These are phyloP conservation scores for Kodamaea plutei DNA, from an alignment of 1,139 yeast species.

Conservation along the genomic window DNA sequence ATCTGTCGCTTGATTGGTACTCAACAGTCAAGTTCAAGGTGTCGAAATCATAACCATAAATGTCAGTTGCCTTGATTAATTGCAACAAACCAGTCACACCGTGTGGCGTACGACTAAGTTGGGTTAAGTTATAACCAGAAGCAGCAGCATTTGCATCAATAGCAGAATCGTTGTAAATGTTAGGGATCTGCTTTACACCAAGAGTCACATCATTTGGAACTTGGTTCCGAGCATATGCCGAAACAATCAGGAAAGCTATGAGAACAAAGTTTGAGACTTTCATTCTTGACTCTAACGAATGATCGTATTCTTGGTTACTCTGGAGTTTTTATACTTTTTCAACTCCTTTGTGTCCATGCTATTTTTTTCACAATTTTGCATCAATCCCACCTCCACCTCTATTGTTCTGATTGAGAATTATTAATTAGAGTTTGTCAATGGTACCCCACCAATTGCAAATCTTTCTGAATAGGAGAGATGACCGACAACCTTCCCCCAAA, in stretches of 20 bases:
- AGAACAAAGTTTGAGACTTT: slow-evolving; percentile 1
- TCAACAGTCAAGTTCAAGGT: slow-evolving; percentile 23
- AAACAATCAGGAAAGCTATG: not conserved
- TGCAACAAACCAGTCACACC: slow-evolving; percentile 22
- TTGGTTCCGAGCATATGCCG: slow-evolving; percentile 1
- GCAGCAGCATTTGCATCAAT: slow-evolving; percentile 26
- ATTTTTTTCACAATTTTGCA: too few species aligned
- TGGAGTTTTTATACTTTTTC: too few species aligned
- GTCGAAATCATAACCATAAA: slow-evolving; percentile 28
- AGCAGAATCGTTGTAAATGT: slow-evolving; percentile 21
- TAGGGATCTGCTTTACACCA: slow-evolving; percentile 24
- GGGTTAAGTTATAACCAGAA: slow-evolving; percentile 21
- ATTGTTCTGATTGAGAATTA: too few species aligned
- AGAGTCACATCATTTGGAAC: slow-evolving; percentile 15
- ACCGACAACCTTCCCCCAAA: too few species aligned
- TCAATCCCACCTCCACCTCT: too few species aligned
- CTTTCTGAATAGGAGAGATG: too few species aligned
- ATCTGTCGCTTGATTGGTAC: slow-evolving; percentile 21
- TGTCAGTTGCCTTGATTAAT: slow-evolving; percentile 22
- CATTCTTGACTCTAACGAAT: too few species aligned
- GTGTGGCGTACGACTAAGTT: slow-evolving; percentile 13
- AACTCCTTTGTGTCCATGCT: too few species aligned
- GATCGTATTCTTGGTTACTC: too few species aligned
- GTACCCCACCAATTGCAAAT: too few species aligned
- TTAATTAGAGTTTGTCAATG: too few species aligned